A percentile compares a stretch with the other conserved stretches of the same genome.
Evolutionary conservation across 768 basidiomycete species (phyloP).

Genomic region (Rubroboletus satanas): DNA sequence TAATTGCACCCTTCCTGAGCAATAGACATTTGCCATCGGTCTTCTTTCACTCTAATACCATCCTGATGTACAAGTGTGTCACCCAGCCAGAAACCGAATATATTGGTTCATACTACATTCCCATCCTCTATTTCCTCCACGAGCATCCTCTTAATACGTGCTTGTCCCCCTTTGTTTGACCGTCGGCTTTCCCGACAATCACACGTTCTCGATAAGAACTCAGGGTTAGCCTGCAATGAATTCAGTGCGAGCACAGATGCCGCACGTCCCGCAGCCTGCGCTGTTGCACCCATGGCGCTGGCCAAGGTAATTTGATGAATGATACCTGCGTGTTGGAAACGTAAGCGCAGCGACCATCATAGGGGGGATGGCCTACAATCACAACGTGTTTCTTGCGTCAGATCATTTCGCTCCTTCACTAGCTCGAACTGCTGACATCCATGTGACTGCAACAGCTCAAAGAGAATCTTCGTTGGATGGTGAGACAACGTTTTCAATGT

Average conservation of each 20-base stretch:
- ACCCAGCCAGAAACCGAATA: not conserved
- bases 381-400: slow-evolving; percentile 39
- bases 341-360: slow-evolving; percentile 15
- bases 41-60: not conserved
- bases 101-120: slow-evolving; percentile 12
- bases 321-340: slow-evolving; percentile 44
- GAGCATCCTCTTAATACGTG: slow-evolving; percentile 32
- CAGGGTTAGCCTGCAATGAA: slow-evolving; percentile 60
- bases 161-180: slow-evolving; percentile 37
- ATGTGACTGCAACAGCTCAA: slow-evolving; percentile 68
- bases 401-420: slow-evolving; percentile 44
- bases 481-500: slow-evolving; percentile 67
- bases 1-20: slow-evolving; percentile 15
- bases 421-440: slow-evolving; percentile 67
- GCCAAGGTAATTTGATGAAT: slow-evolving; percentile 65
- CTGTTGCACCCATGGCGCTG: slow-evolving; percentile 49
- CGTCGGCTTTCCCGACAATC: slow-evolving; percentile 50
- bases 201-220: slow-evolving; percentile 60
- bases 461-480: slow-evolving; percentile 73
- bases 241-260: slow-evolving; percentile 67
- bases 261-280: slow-evolving; percentile 52
- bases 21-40: slow-evolving; percentile 2
- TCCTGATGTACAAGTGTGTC: slow-evolving; percentile 7
- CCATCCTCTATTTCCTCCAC: slow-evolving; percentile 23
- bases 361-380: slow-evolving; percentile 41